phyloP scores from a whole-genome alignment of 495 filamentous ascomycete species.

The Penicillium atrosanguineum region DNA sequence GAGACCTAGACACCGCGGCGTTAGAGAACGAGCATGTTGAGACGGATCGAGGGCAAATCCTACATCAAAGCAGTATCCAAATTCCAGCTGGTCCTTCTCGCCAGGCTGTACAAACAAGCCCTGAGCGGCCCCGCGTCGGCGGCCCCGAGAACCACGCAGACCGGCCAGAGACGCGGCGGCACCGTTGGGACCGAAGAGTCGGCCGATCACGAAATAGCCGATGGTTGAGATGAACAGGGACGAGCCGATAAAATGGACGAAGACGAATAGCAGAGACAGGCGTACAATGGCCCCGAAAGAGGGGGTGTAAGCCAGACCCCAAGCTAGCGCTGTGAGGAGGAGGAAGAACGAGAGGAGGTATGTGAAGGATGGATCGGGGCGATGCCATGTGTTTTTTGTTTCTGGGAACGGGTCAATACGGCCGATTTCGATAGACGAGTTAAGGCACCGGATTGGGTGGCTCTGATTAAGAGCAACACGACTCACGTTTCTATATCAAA shows the following conservation, averaged over 20 bases:
- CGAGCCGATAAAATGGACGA: constrained; percentile 63
- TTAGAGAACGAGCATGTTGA: neutral
- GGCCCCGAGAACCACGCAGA: constrained; percentile 44
- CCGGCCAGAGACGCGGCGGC: constrained; percentile 40
- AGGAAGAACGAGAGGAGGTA: constrained; percentile 76
- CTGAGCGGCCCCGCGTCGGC: constrained; percentile 48
- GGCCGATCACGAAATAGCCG: constrained; percentile 63
- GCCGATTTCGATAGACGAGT: neutral
- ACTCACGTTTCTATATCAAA: constrained; percentile 57
- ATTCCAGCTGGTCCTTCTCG: constrained; percentile 61
- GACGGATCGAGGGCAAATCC: constrained; percentile 15
- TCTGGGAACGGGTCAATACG: constrained; percentile 41
- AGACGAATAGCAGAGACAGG: constrained; percentile 61
- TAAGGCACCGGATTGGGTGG: too few relatives aligned
- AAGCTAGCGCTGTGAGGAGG: constrained; percentile 68
- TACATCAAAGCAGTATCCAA: constrained; percentile 79
- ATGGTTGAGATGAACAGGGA: constrained; percentile 60
- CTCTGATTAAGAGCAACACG: neutral
- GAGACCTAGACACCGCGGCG: constrained; percentile 49
- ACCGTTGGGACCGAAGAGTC: constrained; percentile 57
- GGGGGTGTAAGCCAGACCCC: constrained; percentile 67
- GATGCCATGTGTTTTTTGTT: constrained; percentile 77
- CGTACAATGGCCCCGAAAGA: constrained; percentile 56
- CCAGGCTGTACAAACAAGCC: constrained; percentile 58
- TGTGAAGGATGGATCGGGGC: constrained; percentile 73